A percentile compares a stretch with the other conserved stretches of the same genome.
These are phyloP conservation scores for Boletus rubropictus DNA, from an alignment of 768 basidiomycete genomes.

Conservation along the genomic window DNA sequence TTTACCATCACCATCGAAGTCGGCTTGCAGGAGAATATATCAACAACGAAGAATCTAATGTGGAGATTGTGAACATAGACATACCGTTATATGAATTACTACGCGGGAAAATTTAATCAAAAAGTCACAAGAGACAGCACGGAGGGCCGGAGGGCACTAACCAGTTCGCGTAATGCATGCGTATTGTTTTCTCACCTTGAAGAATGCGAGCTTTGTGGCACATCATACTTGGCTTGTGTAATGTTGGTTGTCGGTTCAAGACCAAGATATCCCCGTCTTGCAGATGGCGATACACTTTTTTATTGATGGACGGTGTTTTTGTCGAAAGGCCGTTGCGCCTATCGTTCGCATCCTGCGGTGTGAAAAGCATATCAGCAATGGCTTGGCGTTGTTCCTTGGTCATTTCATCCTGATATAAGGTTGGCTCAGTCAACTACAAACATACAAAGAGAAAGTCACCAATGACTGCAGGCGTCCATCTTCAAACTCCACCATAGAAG, in stretches of 20 bases:
- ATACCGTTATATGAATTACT: slow-evolving; percentile 97
- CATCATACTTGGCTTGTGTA: slow-evolving; percentile 99
- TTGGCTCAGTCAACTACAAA: slow-evolving; percentile 2
- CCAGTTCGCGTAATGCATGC: slow-evolving; percentile 99
- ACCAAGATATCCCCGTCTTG: slow-evolving; percentile 93
- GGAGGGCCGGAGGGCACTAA: slow-evolving; percentile 34
- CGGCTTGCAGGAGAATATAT: slow-evolving; percentile 42
- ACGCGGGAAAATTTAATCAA: slow-evolving; percentile 15
- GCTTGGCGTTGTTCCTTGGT: slow-evolving; percentile 87
- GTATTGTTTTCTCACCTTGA: slow-evolving; percentile 95
- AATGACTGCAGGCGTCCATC: slow-evolving; percentile 84
- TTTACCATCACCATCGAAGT: slow-evolving; percentile 89
- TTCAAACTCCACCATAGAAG: slow-evolving; percentile 91
- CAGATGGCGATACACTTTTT: slow-evolving; percentile 96
- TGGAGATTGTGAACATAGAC: slow-evolving; percentile 19
- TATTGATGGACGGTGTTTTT: slow-evolving; percentile 76
- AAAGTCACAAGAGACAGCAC: not conserved
- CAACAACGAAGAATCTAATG: slow-evolving; percentile 2
- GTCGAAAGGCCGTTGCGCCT: slow-evolving; percentile 61
- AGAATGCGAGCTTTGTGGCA: slow-evolving; percentile 88
- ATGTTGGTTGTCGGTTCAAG: slow-evolving; percentile 94
- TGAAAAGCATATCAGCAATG: slow-evolving; percentile 90
- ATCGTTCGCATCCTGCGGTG: slow-evolving; percentile 69
- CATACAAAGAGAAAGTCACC: slow-evolving; percentile 34
- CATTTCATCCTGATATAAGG: slow-evolving; percentile 62